Evolutionary conservation across 2,329 filamentous ascomycete genomes (phyloP).

Genomic region (Colletotrichum sansevieriae): DNA sequence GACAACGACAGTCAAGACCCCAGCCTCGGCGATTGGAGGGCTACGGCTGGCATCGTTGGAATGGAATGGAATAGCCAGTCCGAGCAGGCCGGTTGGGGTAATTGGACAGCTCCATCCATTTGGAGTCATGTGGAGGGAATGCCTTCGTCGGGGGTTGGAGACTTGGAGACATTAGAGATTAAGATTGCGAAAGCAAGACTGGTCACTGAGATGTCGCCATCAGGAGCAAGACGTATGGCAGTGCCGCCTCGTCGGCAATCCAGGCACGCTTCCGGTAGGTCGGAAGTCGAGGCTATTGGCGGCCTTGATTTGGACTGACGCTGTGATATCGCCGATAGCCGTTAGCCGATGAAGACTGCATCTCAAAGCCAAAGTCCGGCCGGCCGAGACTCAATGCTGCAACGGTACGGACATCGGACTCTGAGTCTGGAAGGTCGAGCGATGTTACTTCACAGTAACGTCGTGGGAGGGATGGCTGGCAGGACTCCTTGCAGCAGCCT

Average conservation of each 20-base stretch:
- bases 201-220: too few species aligned
- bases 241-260: slow-evolving; percentile 29
- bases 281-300: slow-evolving; percentile 22
- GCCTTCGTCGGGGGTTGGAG: too few species aligned
- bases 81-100: slow-evolving; percentile 8
- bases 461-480: too few species aligned
- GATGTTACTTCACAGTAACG: too few species aligned
- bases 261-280: slow-evolving; percentile 31
- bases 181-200: neutral
- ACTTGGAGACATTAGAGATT: neutral
- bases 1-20: too few species aligned
- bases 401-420: slow-evolving; percentile 9
- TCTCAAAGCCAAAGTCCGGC: slow-evolving; percentile 6
- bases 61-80: too few species aligned
- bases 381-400: slow-evolving; percentile 16
- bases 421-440: neutral
- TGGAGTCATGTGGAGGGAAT: neutral
- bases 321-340: slow-evolving; percentile 8
- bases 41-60: too few species aligned
- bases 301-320: neutral
- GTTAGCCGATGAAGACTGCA: neutral
- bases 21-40: too few species aligned
- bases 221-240: neutral
- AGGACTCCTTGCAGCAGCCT: too few species aligned
- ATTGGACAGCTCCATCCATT: neutral